Base-by-base conservation (phyloP, 2,329 filamentous ascomycete species). In the Penicillium corylophilum region DNA sequence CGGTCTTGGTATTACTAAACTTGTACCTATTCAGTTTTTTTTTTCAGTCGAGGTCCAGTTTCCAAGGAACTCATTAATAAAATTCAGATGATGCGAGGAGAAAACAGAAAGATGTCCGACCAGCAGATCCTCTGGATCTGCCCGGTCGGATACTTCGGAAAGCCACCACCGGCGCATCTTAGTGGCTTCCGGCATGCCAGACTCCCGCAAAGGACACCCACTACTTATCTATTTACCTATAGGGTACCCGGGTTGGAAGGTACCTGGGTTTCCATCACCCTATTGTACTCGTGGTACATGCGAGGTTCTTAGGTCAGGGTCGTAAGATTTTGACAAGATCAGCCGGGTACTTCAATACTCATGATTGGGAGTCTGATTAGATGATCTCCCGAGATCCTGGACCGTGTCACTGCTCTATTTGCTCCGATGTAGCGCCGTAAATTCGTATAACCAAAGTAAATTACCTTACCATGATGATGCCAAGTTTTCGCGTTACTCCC, bases 141-240 rank as follows among this genome's bases (percentile, higher is more conserved):
- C 47, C 45, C 44, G 52, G 47, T 57, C 57, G 57, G 57, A 56
- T 48, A 53, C 20, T 29, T 51, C 57, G 55, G 55, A 56, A 59
- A 46, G 46, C 33, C 45, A 43, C 15, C 43, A 44, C 36, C 46
- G 43, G 29, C 24, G 48, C 28, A 43, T 50, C 47, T 28, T 24
- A 55, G 48, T 53, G 49, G 52, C 12, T 56, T 54, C 41, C 44
- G 51, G 41, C n/a, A 49, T 15, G 35, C 42, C 33, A 42, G 45
- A 35, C 31, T 24, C n/a, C 39, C 42, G 50, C 2, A 13, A 16
- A 4, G n/a, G 13, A 15, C 29, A 31, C 18, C 38, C 28, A 39
- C 20, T 31, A 40, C 46, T 38, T 39, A 1, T 46, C 33, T 16
- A 33, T n/a, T n/a, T 20, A 23, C 16, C 24, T 9, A 28, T 39